Evolutionary conservation across 1,284 basidiomycete species (phyloP), one percentile per base, ranked within the genome.

Genomic region (Pseudomicrostroma phylloplanum): DNA sequence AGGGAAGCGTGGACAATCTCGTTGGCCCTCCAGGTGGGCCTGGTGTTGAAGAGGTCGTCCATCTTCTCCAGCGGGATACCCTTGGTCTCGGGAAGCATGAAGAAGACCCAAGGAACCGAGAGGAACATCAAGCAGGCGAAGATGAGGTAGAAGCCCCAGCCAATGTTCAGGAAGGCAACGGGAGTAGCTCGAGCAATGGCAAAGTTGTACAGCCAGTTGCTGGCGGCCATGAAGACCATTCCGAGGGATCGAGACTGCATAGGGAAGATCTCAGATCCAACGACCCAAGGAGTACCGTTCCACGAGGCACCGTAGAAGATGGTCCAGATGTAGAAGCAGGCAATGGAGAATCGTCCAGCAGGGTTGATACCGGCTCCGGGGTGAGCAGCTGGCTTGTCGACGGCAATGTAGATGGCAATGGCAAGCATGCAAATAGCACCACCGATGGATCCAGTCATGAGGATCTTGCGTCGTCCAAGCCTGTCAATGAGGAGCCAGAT

Each of bases 401-500:
- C 68, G 46, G 69, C 69, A 40, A 71, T 65, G 64, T 72, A 72
- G 40, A 58, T 63, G 30, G 62, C 71, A 36, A 74, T 64, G 62
- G 63, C 67, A 61, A 67, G 66, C 72, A 72, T 70, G 57, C 57
- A 48, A 2, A 67, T 6, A 2, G 66, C 64, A 41, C 66, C 66
- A 39, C 69, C 68, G 3, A 63, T 21, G 12, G 70, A 55, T 12
- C 84, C 83, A 40, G 79, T 69, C 54, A 84, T 79, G 49, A 84
- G 74, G 25, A 83, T 70, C 1, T 71, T 71, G 6, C 83, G 80
- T 25, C 88, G 84, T 30, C 88, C 88, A 23, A 86, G 69, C 59
- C 86, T 83, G 76, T 89, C 88, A 36, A 89, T 83, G 51, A 81
- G 59, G 66, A 77, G 64, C 62, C 78, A 71, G 59, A 76, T 74